phyloP scores from a whole-genome alignment of 2,329 filamentous ascomycete species.

The Sporothrix pallida region DNA sequence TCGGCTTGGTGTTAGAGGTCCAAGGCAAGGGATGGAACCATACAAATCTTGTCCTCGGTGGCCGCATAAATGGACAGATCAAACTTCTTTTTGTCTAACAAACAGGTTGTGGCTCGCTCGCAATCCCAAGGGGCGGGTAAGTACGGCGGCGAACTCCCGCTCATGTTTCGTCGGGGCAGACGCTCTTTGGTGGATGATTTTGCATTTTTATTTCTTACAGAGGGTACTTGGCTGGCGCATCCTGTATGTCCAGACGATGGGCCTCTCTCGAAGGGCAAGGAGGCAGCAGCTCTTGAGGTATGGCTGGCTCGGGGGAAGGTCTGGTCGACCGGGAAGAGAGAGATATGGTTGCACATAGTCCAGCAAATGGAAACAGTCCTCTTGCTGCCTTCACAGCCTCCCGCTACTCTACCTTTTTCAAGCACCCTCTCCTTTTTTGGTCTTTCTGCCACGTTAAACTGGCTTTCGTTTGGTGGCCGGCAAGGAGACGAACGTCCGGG shows the following conservation, averaged over 20 bases:
- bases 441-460: constrained; percentile 19
- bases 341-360: background rate
- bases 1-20: background rate
- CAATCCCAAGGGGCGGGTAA: background rate
- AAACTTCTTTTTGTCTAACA: constrained; percentile 40
- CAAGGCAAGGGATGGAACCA: constrained; percentile 71
- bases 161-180: background rate
- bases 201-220: background rate
- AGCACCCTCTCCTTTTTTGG: constrained; percentile 28
- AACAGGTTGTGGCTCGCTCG: constrained; percentile 2
- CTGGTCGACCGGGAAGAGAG: constrained; percentile 6
- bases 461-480: background rate
- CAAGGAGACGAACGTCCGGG: constrained; percentile 54
- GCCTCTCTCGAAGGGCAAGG: background rate
- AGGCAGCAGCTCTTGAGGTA: constrained; percentile 1
- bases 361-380: background rate
- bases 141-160: constrained; percentile 12
- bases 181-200: background rate
- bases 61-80: constrained; percentile 82
- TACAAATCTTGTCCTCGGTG: constrained; percentile 94
- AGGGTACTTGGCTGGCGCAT: constrained; percentile 8
- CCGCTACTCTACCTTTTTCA: background rate
- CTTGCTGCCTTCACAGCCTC: constrained; percentile 10
- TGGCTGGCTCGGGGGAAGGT: constrained; percentile 8
- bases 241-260: constrained; percentile 14